phyloP scores from a whole-genome alignment of 2,329 filamentous ascomycete species.

The Purpureocillium takamizusanense region DNA sequence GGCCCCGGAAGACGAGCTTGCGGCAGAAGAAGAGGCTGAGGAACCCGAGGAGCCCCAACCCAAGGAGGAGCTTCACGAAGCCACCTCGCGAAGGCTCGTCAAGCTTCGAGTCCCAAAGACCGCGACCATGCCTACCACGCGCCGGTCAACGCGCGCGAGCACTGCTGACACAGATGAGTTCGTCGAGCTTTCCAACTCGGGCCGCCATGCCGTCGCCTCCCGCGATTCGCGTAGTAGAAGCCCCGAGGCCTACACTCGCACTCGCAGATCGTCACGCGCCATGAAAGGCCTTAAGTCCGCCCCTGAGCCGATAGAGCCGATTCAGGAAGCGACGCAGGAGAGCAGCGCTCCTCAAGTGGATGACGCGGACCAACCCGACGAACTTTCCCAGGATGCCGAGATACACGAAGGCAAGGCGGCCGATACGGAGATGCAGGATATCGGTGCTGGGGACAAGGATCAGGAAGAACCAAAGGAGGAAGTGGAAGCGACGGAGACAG shows the following conservation, averaged over 20 bases:
- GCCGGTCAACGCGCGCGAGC: conserved; percentile 41
- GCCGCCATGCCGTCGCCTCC: conserved; percentile 43
- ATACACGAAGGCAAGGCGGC: conserved; percentile 17
- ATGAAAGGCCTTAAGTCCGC: conserved; percentile 41
- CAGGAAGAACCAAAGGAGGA: conserved; percentile 15
- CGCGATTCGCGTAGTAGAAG: conserved; percentile 45
- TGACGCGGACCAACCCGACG: conserved; percentile 26
- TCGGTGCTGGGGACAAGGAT: conserved; percentile 17
- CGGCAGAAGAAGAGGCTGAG: too few species aligned
- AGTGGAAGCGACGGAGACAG: conserved; percentile 17
- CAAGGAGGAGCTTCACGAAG: conserved; percentile 14
- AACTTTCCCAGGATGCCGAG: conserved; percentile 24
- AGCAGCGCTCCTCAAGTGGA: conserved; percentile 25
- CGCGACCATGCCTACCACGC: conserved; percentile 19
- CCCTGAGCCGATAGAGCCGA: conserved; percentile 37
- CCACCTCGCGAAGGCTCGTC: conserved; percentile 29
- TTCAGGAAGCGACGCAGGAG: conserved; percentile 46
- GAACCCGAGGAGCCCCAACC: neutral
- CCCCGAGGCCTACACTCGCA: conserved; percentile 39
- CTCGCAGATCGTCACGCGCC: conserved; percentile 36
- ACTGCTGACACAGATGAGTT: conserved; percentile 47
- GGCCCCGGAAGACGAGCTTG: conserved; percentile 12
- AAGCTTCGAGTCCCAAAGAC: conserved; percentile 32
- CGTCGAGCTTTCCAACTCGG: conserved; percentile 51
- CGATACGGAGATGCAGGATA: conserved; percentile 19